phyloP scores from a whole-genome alignment of 179 eudicot genomes.

The Vitellaria paradoxa region DNA sequence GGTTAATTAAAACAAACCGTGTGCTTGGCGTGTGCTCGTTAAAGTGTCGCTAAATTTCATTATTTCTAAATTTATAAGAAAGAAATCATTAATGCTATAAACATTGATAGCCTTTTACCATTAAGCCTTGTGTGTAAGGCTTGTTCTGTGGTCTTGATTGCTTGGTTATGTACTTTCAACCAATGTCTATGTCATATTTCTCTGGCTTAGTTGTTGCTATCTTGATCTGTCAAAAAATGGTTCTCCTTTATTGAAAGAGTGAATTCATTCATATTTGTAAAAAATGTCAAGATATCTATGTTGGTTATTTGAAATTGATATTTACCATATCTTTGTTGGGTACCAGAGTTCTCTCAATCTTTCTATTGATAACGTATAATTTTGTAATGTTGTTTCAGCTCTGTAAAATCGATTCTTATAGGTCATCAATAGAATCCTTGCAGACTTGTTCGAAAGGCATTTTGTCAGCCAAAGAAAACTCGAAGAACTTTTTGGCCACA shows the following conservation, averaged over 20 bases:
- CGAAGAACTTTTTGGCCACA: slow-evolving; percentile 93
- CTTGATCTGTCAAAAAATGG: neutral
- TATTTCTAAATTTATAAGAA: neutral
- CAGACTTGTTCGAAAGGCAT: slow-evolving; percentile 90
- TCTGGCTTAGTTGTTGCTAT: neutral
- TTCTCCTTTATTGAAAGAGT: too few species aligned
- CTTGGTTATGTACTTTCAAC: neutral
- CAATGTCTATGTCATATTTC: neutral
- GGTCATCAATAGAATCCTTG: slow-evolving; percentile 90
- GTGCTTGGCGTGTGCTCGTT: neutral
- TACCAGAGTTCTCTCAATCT: neutral
- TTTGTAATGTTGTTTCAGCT: neutral
- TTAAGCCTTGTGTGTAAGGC: neutral
- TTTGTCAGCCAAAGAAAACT: slow-evolving; percentile 92
- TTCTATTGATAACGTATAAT: neutral
- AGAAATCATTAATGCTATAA: neutral
- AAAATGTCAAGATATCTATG: neutral
- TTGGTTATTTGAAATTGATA: neutral
- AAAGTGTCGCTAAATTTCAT: neutral
- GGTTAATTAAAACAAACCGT: too few species aligned
- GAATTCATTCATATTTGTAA: neutral
- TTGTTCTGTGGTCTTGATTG: neutral
- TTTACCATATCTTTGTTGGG: neutral
- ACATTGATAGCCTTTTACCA: neutral
- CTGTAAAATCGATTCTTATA: slow-evolving; percentile 21